Evolutionary conservation across 192 early-diverging fungal species (phyloP).

Genomic region (Gigaspora rosea): DNA sequence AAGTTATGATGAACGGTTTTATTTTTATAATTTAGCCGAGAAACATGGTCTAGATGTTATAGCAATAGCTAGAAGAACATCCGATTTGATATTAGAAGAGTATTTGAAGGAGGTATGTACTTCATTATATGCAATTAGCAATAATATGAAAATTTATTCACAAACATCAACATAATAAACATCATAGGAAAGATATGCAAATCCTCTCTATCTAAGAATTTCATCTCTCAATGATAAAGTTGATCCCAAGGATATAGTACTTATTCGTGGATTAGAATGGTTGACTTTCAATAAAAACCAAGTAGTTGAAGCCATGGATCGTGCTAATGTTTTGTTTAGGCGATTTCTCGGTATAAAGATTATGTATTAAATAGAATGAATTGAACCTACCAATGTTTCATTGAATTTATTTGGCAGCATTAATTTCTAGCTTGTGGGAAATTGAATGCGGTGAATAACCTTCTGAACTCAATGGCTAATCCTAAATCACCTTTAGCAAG

Average conservation of each 20-base stretch:
- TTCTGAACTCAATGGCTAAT: not conserved
- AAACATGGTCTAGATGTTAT: not conserved
- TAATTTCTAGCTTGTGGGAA: not conserved
- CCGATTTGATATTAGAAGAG: conserved; percentile 24
- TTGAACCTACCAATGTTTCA: not conserved
- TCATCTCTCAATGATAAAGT: not conserved
- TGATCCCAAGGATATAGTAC: not conserved
- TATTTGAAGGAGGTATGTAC: not conserved
- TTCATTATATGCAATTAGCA: not conserved
- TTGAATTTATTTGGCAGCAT: not conserved
- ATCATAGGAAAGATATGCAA: not conserved
- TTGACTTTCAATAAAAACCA: conserved; percentile 6
- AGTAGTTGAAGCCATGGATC: not conserved
- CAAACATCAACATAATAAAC: not conserved
- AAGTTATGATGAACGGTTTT: not conserved
- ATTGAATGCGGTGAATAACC: not conserved
- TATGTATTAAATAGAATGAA: not conserved
- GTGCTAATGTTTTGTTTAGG: conserved; percentile 16
- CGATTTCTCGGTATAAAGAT: not conserved
- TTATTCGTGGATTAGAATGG: conserved; percentile 19
- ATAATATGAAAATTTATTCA: not conserved
- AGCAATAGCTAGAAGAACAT: conserved; percentile 4
- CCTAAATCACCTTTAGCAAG: not conserved
- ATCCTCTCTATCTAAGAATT: no score
- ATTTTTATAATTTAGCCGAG: not conserved